A percentile compares a stretch with the other conserved stretches of the same genome.
Conservation (phyloP, 2,329 filamentous ascomycete genomes). For the Trichoderma sp. region DNA sequence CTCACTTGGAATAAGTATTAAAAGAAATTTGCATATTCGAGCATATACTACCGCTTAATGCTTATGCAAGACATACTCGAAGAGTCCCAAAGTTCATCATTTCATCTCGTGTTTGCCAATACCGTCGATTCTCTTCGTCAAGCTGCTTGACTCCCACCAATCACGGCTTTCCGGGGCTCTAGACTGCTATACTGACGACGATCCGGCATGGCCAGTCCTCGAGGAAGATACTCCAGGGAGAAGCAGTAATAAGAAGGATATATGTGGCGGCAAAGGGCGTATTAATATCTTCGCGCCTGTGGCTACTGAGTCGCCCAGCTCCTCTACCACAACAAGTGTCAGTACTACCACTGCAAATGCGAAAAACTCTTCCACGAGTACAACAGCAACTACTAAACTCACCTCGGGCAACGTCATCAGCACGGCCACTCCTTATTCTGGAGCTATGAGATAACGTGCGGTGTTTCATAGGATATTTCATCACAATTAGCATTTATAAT, state of each 20-base stretch:
- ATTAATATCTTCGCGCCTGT: conserved; percentile 23
- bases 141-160: neutral
- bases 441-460: neutral
- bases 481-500: neutral
- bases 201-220: neutral
- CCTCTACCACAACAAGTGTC: neutral
- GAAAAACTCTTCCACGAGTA: neutral
- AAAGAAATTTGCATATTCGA: neutral
- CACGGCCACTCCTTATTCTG: neutral
- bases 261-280: conserved; percentile 22
- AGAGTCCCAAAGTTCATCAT: neutral
- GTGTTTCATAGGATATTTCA: neutral
- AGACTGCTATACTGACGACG: neutral
- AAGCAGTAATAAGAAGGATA: conserved; percentile 20
- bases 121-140: neutral
- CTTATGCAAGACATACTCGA: neutral
- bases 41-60: neutral
- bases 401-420: neutral
- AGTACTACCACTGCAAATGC: neutral
- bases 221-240: conserved; percentile 23
- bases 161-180: neutral
- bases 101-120: neutral
- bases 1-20: neutral
- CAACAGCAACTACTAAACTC: neutral
- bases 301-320: neutral